Evolutionary conservation across 495 filamentous ascomycete species (phyloP), one percentile per base, ranked within the genome.

Genomic region (Daldinia bambusicola): DNA sequence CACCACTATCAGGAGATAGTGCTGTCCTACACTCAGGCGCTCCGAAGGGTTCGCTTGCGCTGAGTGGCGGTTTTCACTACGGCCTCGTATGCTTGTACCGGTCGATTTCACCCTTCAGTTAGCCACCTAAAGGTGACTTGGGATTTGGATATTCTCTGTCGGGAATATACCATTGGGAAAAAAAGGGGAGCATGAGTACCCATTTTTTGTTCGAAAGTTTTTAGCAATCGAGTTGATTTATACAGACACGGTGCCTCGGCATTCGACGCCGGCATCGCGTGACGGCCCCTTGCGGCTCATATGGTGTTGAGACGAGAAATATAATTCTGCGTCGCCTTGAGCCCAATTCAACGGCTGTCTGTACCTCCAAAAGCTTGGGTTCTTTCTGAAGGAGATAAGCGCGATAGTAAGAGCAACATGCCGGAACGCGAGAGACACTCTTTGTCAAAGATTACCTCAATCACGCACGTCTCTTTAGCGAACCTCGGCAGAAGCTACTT

Each of bases 301-400:
- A 18, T 22, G 53, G 30, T 41, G 55, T 20, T 26, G 4, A 18
- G 32, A 31, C 40, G 43, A 26, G 55, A 36, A 14, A 26, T 36
- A 10, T 63, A 31, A 56, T 48, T 40, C 55, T n/a, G 14, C 45
- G 16, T 34, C 12, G 16, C 13, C 22, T 18, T 14, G 5, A 37
- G 16, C 18, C 26, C 30, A 16, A n/a, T 1, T 16, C 2, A 18
- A 51, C 26, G 60, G 55, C 53, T 48, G 65, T 22, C 61, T 16
- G 75, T 72, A 71, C 63, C 70, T 68, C 70, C 61, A 68, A 64
- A 55, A 45, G 64, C 71, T 76, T 70, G 79, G 80, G 78, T 80
- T 79, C 78, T 83, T 83, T 85, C 82, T 84, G 82, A 84, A 84
- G 82, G 83, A 83, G 83, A 84, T 73, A 85, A 84, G 82, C 82